phyloP scores from a whole-genome alignment of 371 early-diverging fungal genomes.

The Massospora cicadina region DNA sequence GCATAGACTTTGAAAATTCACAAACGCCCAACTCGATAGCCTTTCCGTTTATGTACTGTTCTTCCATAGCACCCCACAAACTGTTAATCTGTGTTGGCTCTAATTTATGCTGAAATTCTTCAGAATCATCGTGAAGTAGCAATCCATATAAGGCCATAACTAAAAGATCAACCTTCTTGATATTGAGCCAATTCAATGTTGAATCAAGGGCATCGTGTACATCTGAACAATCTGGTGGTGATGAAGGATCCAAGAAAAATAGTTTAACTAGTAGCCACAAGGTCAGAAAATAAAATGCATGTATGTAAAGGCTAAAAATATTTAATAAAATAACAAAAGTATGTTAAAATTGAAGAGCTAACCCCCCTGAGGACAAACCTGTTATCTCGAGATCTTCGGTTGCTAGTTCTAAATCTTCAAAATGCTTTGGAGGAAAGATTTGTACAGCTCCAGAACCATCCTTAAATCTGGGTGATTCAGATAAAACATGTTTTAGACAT shows the following conservation, averaged over 20 bases:
- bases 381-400: not conserved
- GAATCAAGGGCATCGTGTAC: not conserved
- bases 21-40: not conserved
- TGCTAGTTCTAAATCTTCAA: not conserved
- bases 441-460: not conserved
- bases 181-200: not conserved
- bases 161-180: not conserved
- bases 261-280: not conserved
- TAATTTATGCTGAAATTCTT: not conserved
- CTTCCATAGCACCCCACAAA: not conserved
- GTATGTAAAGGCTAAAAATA: not conserved
- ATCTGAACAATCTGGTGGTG: not conserved
- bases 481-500: not conserved
- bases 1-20: conserved; percentile 1
- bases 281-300: not conserved
- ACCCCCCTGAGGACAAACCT: too few relatives aligned
- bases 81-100: not conserved
- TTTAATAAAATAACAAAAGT: not conserved
- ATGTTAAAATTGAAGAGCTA: not conserved
- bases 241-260: not conserved
- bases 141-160: not conserved
- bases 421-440: not conserved
- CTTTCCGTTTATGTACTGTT: not conserved
- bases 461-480: not conserved
- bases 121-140: not conserved